Evolutionary conservation across 208 protist genomes (phyloP).

Genomic region (Tritrichomonas musculus): DNA sequence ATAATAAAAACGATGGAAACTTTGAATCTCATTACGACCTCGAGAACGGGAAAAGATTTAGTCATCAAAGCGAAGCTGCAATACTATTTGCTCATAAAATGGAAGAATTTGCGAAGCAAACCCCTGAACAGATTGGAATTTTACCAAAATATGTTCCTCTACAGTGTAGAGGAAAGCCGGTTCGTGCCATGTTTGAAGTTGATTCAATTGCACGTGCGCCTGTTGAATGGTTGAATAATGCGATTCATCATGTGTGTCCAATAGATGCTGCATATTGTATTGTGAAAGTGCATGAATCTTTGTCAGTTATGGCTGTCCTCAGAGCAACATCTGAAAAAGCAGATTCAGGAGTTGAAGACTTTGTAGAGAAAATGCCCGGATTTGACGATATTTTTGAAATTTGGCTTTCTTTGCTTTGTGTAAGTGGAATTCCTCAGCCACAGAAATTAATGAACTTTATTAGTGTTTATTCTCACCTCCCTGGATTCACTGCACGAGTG

Average conservation of each 20-base stretch:
- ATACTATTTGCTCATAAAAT: no score
- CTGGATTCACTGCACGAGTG: not conserved
- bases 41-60: no score
- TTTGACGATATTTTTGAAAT: constrained; percentile 28
- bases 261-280: not conserved
- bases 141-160: not conserved
- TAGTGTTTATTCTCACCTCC: not conserved
- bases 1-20: no score
- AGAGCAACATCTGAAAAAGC: not conserved
- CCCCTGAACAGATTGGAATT: not conserved
- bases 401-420: not conserved
- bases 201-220: not conserved
- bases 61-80: no score
- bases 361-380: constrained; percentile 11
- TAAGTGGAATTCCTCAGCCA: not conserved
- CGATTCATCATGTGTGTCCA: not conserved
- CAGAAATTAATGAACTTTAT: not conserved
- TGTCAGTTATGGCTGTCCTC: not conserved
- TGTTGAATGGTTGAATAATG: not conserved
- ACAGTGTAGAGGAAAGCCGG: not conserved
- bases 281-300: not conserved
- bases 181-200: not conserved
- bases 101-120: not conserved
- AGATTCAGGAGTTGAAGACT: not conserved
- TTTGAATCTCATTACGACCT: no score